A percentile compares a stretch with the other conserved stretches of the same genome.
phyloP scores from a whole-genome alignment of 208 protist species.

The Acanthamoeba culbertsoni region DNA sequence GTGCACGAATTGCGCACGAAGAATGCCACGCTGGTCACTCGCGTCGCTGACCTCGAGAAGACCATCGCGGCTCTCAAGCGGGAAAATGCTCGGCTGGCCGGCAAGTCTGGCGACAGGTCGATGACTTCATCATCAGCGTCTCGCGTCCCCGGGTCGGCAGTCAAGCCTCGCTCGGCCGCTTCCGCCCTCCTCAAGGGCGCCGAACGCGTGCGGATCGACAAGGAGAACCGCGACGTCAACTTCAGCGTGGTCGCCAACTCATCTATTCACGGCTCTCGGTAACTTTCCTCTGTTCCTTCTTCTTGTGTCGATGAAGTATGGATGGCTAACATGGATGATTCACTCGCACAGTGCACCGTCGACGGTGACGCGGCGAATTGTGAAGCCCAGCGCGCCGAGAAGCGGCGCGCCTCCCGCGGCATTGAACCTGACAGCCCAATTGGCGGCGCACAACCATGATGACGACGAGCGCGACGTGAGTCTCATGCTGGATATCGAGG shows the following conservation, averaged over 20 bases:
- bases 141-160: too few relatives aligned
- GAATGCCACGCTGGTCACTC: not conserved
- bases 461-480: not conserved
- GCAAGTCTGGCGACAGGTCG: not conserved
- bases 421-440: not conserved
- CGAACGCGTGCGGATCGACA: not conserved
- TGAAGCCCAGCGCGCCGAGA: not conserved
- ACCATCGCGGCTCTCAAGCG: conserved; percentile 11
- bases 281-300: too few relatives aligned
- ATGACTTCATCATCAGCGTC: not conserved
- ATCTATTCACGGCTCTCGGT: not conserved
- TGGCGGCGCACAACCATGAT: not conserved
- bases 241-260: not conserved
- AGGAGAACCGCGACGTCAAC: not conserved
- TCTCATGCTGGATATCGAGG: not conserved
- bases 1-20: not conserved
- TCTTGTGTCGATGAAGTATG: too few relatives aligned
- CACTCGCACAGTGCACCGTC: not conserved
- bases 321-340: too few relatives aligned
- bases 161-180: not conserved
- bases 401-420: not conserved
- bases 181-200: not conserved
- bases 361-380: not conserved
- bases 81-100: not conserved
- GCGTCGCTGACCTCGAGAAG: conserved; percentile 16